Percentiles rank a stretch among this genome's conserved stretches.
Evolutionary conservation across 2,329 filamentous ascomycete genomes (phyloP).

Genomic region (Beauveria sp.): DNA sequence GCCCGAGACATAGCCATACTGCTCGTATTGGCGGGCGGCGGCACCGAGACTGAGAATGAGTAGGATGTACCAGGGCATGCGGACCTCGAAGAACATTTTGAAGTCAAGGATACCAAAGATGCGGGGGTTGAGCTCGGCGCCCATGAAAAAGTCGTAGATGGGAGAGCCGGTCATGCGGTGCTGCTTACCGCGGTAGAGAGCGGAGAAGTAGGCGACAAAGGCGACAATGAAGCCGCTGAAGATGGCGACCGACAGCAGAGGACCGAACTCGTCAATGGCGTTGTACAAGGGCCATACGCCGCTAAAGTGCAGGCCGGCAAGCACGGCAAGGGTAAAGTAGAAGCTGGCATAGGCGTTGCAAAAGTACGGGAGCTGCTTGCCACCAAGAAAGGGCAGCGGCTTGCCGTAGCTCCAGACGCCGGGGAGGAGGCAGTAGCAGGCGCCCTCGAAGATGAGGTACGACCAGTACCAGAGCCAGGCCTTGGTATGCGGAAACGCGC

Average conservation of each 20-base stretch:
- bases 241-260: slow-evolving; percentile 88
- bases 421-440: slow-evolving; percentile 77
- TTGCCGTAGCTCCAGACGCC: slow-evolving; percentile 86
- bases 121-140: slow-evolving; percentile 79
- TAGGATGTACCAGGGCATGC: slow-evolving; percentile 86
- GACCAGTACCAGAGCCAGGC: slow-evolving; percentile 94
- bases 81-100: slow-evolving; percentile 96
- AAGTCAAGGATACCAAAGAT: slow-evolving; percentile 84
- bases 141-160: slow-evolving; percentile 95
- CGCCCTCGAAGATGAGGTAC: slow-evolving; percentile 79
- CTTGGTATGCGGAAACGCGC: slow-evolving; percentile 72
- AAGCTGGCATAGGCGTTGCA: slow-evolving; percentile 85
- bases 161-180: slow-evolving; percentile 87
- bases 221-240: slow-evolving; percentile 79
- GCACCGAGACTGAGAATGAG: slow-evolving; percentile 70
- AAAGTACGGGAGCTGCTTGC: slow-evolving; percentile 87
- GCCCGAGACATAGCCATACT: slow-evolving; percentile 77
- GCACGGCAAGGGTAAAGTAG: slow-evolving; percentile 73
- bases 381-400: slow-evolving; percentile 71
- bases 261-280: slow-evolving; percentile 90
- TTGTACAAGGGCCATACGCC: slow-evolving; percentile 85
- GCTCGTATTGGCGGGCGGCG: slow-evolving; percentile 75
- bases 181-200: slow-evolving; percentile 68
- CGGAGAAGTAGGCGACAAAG: slow-evolving; percentile 79
- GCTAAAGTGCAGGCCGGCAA: slow-evolving; percentile 67